Evolutionary conservation across 805 yeast species (phyloP).

Genomic region (Nakazawaea wyomingensis): DNA sequence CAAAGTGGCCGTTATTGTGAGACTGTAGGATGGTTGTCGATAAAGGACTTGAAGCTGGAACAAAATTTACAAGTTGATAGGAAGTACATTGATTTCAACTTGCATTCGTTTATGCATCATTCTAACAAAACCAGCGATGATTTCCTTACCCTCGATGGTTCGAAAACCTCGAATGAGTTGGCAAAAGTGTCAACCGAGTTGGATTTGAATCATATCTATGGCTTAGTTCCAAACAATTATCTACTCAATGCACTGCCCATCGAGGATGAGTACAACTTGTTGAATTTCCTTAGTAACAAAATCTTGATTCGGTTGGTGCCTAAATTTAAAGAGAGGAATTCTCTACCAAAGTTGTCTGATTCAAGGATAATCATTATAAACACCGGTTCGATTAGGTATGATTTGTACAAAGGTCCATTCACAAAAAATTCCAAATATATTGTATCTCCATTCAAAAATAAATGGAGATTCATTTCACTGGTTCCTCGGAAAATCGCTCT

Average conservation of each 20-base stretch:
- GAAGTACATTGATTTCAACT: slow-evolving; percentile 78
- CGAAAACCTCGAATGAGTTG: slow-evolving; percentile 40
- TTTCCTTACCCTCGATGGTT: slow-evolving; percentile 56
- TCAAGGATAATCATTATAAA: slow-evolving; percentile 62
- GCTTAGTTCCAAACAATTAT: slow-evolving; percentile 63
- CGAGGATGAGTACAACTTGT: slow-evolving; percentile 47
- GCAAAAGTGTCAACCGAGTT: slow-evolving; percentile 38
- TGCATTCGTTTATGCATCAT: slow-evolving; percentile 66
- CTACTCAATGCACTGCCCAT: slow-evolving; percentile 64
- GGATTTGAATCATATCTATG: slow-evolving; percentile 50
- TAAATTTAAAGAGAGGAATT: slow-evolving; percentile 13
- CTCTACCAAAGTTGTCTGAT: slow-evolving; percentile 20
- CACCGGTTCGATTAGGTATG: slow-evolving; percentile 86
- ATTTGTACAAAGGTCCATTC: slow-evolving; percentile 77
- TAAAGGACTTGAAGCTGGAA: slow-evolving; percentile 28
- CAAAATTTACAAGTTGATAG: slow-evolving; percentile 35
- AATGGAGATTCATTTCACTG: slow-evolving; percentile 62
- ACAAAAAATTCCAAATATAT: slow-evolving; percentile 76
- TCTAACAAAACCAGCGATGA: slow-evolving; percentile 26
- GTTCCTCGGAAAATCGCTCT: slow-evolving; percentile 57
- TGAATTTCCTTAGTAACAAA: slow-evolving; percentile 49
- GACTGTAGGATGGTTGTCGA: slow-evolving; percentile 83
- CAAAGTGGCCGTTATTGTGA: slow-evolving; percentile 94
- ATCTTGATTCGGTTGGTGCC: slow-evolving; percentile 41
- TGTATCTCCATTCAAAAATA: slow-evolving; percentile 79